Base-by-base conservation (phyloP, 2,329 filamentous ascomycete genomes). In the Cyphellophora attinorum region DNA sequence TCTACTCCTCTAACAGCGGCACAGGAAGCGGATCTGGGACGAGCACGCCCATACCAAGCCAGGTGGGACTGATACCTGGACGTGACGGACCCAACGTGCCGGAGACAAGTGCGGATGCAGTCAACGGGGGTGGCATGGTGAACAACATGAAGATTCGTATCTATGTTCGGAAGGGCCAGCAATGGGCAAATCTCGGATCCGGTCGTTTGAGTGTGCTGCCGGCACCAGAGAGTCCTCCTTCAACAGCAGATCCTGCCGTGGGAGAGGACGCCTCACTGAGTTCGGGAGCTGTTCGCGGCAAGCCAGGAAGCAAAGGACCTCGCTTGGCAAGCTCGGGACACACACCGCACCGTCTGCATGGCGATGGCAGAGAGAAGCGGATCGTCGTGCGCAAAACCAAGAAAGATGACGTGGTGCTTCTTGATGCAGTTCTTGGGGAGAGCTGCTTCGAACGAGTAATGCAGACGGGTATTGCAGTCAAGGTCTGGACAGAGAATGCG, bases 171-270 rank as follows among this genome's bases (percentile, higher is more conserved):
- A 66, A 65, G 6, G 67, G 75, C 10, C 76, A 76, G 32, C 89
- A 89, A 55, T 98, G 91, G 91, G 79, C 85, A 41, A 88, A 96
- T 54, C 78, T 88, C 64, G 89, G 91, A 45, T 79, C 84, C 48
- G 93, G 86, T 40, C 70, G 77, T 23, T 64, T 98, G 40, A 85
- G 82, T 11, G 85, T 98, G 50, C 77, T 86, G 54, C 74, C 79
- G 68, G 33, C 72, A 61, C 55, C 58, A 42, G 18, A 36, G 21
- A 35, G 33, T 8, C 32, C 37, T 4, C 38, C 38, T 27, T 35
- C 35, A 11, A 19, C 19, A 27, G 18, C 32, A 18, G 21, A 31
- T 19, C 40, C 42, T 11, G 21, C 21, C n/a, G 8, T 25, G 21
- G 21, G 21, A 8, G n/a, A 25, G 8, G 21, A n/a, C 21, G 21